A percentile compares a stretch with the other conserved stretches of the same genome.
Evolutionary conservation across 2,329 filamentous ascomycete species (phyloP).

Genomic region (Alternaria sp.): DNA sequence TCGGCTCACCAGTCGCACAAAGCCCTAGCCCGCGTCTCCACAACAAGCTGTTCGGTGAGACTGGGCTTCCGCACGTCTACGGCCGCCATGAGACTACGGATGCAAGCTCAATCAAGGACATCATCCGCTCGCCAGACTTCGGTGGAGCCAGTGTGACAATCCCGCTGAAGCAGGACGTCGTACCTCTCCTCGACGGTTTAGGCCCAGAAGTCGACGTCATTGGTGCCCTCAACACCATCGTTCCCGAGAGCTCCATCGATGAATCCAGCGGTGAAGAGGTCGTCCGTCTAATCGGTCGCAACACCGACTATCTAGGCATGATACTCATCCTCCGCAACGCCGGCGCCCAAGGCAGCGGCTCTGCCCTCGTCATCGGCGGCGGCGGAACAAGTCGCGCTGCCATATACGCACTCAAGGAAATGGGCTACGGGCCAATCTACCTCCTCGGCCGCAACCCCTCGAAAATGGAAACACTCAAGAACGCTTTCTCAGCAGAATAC

Average conservation of each 20-base stretch:
- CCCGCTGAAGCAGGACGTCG: slow-evolving; percentile 88
- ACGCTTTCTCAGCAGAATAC: slow-evolving; percentile 76
- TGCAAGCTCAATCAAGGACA: slow-evolving; percentile 62
- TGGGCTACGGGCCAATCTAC: slow-evolving; percentile 86
- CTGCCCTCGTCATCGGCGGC: slow-evolving; percentile 84
- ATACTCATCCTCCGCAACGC: slow-evolving; percentile 74
- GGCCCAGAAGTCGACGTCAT: slow-evolving; percentile 80
- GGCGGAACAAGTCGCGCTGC: slow-evolving; percentile 92
- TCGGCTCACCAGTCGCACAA: slow-evolving; percentile 81
- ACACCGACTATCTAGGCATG: slow-evolving; percentile 97
- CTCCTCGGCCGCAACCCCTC: slow-evolving; percentile 76
- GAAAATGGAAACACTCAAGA: slow-evolving; percentile 71
- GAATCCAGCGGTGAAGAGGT: slow-evolving; percentile 49
- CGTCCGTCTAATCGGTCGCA: slow-evolving; percentile 75
- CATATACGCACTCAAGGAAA: slow-evolving; percentile 82
- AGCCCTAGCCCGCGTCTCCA: slow-evolving; percentile 89
- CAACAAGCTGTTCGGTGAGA: slow-evolving; percentile 78
- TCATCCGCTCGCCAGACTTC: slow-evolving; percentile 76
- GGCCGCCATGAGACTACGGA: slow-evolving; percentile 74
- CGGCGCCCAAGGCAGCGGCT: slow-evolving; percentile 56
- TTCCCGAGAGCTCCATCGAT: slow-evolving; percentile 60
- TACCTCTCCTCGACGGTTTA: slow-evolving; percentile 78
- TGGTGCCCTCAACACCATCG: slow-evolving; percentile 93
- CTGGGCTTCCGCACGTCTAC: slow-evolving; percentile 87
- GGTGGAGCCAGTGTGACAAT: slow-evolving; percentile 96